Base-by-base conservation (phyloP, 1,284 basidiomycete genomes). In the Filobasidium uniguttulatum region DNA sequence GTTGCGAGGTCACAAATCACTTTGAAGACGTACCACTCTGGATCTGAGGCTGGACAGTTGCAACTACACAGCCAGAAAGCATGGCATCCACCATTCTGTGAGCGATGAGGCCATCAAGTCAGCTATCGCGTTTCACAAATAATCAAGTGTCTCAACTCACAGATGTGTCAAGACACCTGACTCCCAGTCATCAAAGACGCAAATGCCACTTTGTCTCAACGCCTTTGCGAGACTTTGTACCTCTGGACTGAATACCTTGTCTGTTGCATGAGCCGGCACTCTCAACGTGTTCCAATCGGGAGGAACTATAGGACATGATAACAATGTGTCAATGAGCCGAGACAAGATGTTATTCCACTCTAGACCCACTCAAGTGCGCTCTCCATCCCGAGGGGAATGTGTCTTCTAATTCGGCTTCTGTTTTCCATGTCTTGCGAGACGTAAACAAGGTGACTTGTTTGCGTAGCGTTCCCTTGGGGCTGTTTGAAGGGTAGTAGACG, bases 21-120 rank as follows among this genome's bases (percentile, higher is more conserved):
- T 12, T 10, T 20, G 12, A n/a, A 4, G 33, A 45, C 56, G 52
- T 45, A 60, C 59, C 57, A 36, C 57, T 54, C 30, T 59, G 54
- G 1, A 57, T 52, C 6, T 60, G 53, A 1, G 62, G 64, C 3
- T 54, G 50, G 5, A 58, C 59, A 2, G 51, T 59, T 1, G 64
- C 64, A 0, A 64, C 63, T 3, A 64, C 53, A 46, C 64, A 66
- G 0, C 63, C 64, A 0, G 62, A 57, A 5, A 64, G 47, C 59
- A 66, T 60, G 9, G 63, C 63, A 44, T 62, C 48, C 1, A 55
- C 58, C 37, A 64, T 56, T n/a, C 59, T 53, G 48, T 31, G 3
- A 33, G 5, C 25, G 30, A n/a, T n/a, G n/a, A 12, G 10, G 22
- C 7, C 20, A 28, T 19, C n/a, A 14, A 14, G 15, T 17, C 5